A percentile compares a stretch with the other conserved stretches of the same genome.
Conservation (phyloP, 108 stramenopile genomes). For the Nannochloropsis gaditana region DNA sequence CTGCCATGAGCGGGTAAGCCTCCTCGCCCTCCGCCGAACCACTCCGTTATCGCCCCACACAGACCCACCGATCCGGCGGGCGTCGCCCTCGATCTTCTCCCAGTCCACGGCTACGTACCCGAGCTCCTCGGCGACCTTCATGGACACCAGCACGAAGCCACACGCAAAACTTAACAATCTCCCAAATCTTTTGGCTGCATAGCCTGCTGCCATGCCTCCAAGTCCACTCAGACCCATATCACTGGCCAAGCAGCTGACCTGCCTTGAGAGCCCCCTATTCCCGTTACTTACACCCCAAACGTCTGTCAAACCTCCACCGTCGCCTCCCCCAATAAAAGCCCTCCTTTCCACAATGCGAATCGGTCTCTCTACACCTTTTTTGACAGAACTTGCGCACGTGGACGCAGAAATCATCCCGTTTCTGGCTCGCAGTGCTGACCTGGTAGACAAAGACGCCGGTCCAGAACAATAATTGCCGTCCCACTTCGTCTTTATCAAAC, state of each 20-base stretch:
- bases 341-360: not conserved
- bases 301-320: not conserved
- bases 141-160: not conserved
- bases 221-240: not conserved
- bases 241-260: not conserved
- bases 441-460: too few species aligned
- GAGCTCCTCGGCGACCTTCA: not conserved
- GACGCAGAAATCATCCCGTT: too few species aligned
- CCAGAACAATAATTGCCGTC: too few species aligned
- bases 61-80: not conserved
- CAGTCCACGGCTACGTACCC: conserved; percentile 8
- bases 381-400: too few species aligned
- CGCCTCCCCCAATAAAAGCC: not conserved
- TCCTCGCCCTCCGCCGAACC: not conserved
- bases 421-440: too few species aligned
- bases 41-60: not conserved
- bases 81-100: conserved; percentile 14
- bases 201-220: not conserved
- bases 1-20: not conserved
- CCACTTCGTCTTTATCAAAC: too few species aligned
- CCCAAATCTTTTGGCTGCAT: conserved; percentile 17
- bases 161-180: not conserved
- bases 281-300: not conserved
- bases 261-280: not conserved
- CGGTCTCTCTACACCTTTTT: too few species aligned